Evolutionary conservation across 495 filamentous ascomycete genomes (phyloP).

Genomic region (Aspergillus nanangensis): DNA sequence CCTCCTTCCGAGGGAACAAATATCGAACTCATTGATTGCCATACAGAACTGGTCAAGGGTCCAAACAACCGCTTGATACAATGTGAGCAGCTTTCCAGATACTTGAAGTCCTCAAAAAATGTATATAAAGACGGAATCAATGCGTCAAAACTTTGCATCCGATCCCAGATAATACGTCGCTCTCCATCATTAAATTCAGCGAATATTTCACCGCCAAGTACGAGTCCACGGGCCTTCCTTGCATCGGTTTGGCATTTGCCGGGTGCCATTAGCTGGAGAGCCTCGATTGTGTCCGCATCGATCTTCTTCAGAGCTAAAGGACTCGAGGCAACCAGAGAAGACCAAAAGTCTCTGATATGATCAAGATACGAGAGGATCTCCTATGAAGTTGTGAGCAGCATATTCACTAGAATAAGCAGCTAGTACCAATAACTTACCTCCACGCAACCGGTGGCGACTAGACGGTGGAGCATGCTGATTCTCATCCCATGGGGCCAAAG

Average conservation of each 20-base stretch:
- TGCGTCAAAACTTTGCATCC: neutral
- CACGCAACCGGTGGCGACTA: neutral
- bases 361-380: neutral
- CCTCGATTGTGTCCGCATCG: neutral
- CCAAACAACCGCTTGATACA: slow-evolving; percentile 24
- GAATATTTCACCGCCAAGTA: neutral
- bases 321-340: neutral
- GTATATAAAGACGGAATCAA: slow-evolving; percentile 16
- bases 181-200: neutral
- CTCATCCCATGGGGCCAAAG: neutral
- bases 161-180: neutral
- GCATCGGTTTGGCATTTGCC: neutral
- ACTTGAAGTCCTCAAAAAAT: slow-evolving; percentile 22
- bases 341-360: neutral
- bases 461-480: neutral
- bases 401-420: neutral
- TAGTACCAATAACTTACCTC: neutral
- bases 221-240: neutral
- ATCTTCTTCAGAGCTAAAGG: neutral
- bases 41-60: neutral
- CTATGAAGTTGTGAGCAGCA: neutral
- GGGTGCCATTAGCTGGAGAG: neutral
- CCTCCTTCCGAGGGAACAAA: neutral
- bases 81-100: slow-evolving; percentile 1
- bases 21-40: slow-evolving; percentile 1